These are phyloP conservation scores for Hippophae tibetana DNA, from an alignment of 306 rosid genomes.

Conservation along the genomic window DNA sequence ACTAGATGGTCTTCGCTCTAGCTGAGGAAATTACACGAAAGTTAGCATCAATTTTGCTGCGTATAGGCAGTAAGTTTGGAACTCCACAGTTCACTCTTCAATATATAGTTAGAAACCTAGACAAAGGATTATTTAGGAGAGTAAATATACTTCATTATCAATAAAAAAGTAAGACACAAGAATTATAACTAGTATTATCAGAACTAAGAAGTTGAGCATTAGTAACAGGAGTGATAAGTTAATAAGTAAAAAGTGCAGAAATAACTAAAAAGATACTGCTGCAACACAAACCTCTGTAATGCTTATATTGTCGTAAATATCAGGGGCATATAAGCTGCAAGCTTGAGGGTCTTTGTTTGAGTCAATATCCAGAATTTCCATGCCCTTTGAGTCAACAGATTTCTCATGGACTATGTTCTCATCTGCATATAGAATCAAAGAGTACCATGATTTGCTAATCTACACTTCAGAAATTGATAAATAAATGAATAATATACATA, in stretches of 20 bases:
- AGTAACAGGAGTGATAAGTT: background rate
- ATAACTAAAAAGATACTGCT: slow-evolving; percentile 3
- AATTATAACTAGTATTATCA: no score
- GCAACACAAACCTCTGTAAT: slow-evolving; percentile 65
- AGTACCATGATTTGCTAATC: no score
- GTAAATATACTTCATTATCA: background rate
- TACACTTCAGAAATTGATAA: no score
- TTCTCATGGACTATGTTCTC: no score
- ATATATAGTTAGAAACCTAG: background rate
- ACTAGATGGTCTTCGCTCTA: slow-evolving; percentile 47
- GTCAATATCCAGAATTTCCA: slow-evolving; percentile 44
- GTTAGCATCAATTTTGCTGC: slow-evolving; percentile 12
- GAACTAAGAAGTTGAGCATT: background rate
- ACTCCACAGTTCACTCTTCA: slow-evolving; percentile 6
- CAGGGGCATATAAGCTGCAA: slow-evolving; percentile 69
- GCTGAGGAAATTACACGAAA: slow-evolving; percentile 31
- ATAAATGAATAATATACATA: no score
- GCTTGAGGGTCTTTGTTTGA: slow-evolving; percentile 48
- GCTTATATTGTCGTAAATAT: slow-evolving; percentile 42
- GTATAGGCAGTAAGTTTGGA: background rate
- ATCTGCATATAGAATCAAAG: no score
- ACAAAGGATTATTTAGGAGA: no score
- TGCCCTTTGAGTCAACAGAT: slow-evolving; percentile 2
- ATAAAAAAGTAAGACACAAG: no score
- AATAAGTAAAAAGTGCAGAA: background rate